A percentile compares a stretch with the other conserved stretches of the same genome.
Conservation (phyloP, 495 filamentous ascomycete species). For the Penicillium silybi region DNA sequence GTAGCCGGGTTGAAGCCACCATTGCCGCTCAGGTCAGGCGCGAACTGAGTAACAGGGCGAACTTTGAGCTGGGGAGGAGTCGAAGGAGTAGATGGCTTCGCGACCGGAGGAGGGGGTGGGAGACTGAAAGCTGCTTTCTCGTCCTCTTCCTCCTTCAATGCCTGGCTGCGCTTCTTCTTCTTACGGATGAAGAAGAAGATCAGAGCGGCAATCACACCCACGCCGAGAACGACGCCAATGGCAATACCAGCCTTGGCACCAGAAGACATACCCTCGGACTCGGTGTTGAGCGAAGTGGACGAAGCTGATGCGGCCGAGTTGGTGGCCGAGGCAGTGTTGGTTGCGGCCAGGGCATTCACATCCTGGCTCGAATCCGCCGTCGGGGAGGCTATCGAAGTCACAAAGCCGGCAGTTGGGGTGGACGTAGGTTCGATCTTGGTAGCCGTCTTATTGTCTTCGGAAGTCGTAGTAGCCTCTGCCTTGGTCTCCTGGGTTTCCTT, state of each 20-base stretch:
- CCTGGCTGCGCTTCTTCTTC: conserved; percentile 54
- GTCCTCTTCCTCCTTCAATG: conserved; percentile 45
- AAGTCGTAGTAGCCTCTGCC: neutral
- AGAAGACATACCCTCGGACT: conserved; percentile 14
- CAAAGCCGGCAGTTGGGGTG: conserved; percentile 8
- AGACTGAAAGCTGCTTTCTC: conserved; percentile 43
- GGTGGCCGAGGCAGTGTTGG: conserved; percentile 10
- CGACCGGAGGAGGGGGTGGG: conserved; percentile 32
- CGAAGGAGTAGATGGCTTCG: conserved; percentile 34
- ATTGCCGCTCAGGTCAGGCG: conserved; percentile 58
- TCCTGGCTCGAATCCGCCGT: conserved; percentile 10
- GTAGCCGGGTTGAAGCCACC: conserved; percentile 28
- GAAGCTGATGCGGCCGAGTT: conserved; percentile 17
- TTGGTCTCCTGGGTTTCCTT: conserved; percentile 2
- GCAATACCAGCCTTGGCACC: conserved; percentile 81
- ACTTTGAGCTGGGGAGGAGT: conserved; percentile 81
- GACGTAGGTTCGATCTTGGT: neutral
- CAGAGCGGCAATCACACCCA: conserved; percentile 57
- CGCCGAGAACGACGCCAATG: conserved; percentile 66
- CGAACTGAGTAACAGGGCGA: conserved; percentile 83
- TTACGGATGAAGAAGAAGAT: conserved; percentile 65
- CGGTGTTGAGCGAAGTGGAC: conserved; percentile 4
- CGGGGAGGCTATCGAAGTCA: conserved; percentile 19
- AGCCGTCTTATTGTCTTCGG: neutral
- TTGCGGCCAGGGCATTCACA: conserved; percentile 11